Percentiles rank a stretch among this genome's conserved stretches.
phyloP scores from a whole-genome alignment of 2,329 filamentous ascomycete genomes.

The Fusarium duplospermum region DNA sequence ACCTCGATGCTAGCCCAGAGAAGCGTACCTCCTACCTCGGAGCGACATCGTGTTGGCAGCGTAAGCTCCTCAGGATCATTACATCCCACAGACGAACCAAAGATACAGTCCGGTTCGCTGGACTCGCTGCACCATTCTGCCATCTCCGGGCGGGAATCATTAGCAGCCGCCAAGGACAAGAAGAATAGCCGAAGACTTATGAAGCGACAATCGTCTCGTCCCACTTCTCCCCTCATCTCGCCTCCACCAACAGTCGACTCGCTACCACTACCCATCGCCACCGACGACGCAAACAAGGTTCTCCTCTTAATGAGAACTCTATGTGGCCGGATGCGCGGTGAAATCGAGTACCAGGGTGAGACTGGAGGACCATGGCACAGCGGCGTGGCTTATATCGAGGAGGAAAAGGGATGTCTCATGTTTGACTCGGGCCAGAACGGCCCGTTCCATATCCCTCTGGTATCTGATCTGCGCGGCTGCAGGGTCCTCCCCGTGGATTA shows the following conservation, averaged over 20 bases:
- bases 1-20: slow-evolving; percentile 62
- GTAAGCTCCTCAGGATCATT: slow-evolving; percentile 73
- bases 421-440: slow-evolving; percentile 77
- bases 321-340: slow-evolving; percentile 83
- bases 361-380: slow-evolving; percentile 72
- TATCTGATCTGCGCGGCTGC: slow-evolving; percentile 81
- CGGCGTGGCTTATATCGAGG: slow-evolving; percentile 83
- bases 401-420: slow-evolving; percentile 79
- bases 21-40: slow-evolving; percentile 51
- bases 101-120: slow-evolving; percentile 50
- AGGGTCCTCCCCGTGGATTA: slow-evolving; percentile 69
- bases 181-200: slow-evolving; percentile 65
- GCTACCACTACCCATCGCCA: slow-evolving; percentile 68
- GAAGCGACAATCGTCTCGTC: slow-evolving; percentile 67
- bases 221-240: slow-evolving; percentile 67
- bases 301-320: slow-evolving; percentile 81
- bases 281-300: slow-evolving; percentile 77
- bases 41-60: slow-evolving; percentile 76
- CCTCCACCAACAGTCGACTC: slow-evolving; percentile 70
- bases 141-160: slow-evolving; percentile 50
- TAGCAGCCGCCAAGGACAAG: slow-evolving; percentile 51
- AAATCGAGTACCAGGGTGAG: slow-evolving; percentile 77
- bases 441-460: slow-evolving; percentile 72
- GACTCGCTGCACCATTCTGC: slow-evolving; percentile 59
- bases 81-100: slow-evolving; percentile 63